Conservation (phyloP, 805 yeast species). For the Lipomyces oligophaga region DNA sequence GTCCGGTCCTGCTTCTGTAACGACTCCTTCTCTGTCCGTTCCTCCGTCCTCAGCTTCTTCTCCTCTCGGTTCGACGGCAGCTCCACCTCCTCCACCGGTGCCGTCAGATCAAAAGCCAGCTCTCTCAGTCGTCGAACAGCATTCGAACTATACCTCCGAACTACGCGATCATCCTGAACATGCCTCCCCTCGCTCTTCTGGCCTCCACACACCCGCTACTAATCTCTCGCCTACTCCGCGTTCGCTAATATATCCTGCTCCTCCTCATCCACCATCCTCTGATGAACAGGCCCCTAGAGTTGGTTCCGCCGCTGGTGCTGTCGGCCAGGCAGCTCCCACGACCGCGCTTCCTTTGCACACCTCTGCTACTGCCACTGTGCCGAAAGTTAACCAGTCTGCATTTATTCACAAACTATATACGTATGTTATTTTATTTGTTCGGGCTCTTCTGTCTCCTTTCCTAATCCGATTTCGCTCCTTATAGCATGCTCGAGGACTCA, state of each 20-base stretch:
- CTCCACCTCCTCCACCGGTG: constrained; percentile 4
- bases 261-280: neutral
- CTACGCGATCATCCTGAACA: neutral
- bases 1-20: no score
- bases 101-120: no score
- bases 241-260: neutral
- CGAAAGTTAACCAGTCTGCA: constrained; percentile 48
- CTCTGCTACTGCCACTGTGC: constrained; percentile 6
- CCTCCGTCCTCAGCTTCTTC: constrained; percentile 1
- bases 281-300: constrained; percentile 1
- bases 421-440: constrained; percentile 23
- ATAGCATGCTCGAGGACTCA: constrained; percentile 77
- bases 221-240: neutral
- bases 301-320: neutral
- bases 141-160: no score
- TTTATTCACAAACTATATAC: constrained; percentile 83
- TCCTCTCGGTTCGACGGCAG: constrained; percentile 5
- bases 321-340: neutral
- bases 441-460: neutral
- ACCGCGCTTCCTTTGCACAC: constrained; percentile 2
- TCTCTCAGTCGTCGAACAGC: neutral
- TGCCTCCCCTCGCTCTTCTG: constrained; percentile 2
- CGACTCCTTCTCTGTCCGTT: no score
- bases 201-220: neutral
- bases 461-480: neutral